Evolutionary conservation across 2,329 filamentous ascomycete species (phyloP), one percentile per base, ranked within the genome.

Genomic region (Aspergillus melleus): DNA sequence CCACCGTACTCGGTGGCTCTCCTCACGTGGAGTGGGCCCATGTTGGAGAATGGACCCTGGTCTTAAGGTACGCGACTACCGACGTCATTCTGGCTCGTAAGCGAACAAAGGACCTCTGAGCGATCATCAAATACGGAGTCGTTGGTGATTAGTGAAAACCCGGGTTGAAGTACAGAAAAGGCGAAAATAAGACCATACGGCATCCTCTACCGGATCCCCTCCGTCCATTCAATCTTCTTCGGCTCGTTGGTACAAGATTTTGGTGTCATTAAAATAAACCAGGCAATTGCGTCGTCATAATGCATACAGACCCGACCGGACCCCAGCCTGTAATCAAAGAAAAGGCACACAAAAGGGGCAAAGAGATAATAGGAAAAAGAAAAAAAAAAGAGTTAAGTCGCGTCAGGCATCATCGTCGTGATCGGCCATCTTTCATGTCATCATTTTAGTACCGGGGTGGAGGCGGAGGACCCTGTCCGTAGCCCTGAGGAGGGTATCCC

Each of bases 391-490:
- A 20, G 53, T 36, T 32, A 36, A 20, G 14, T 49, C 44, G 22
- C 44, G 50, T 29, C 29, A 54, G 46, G 14, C 61, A 50, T 53
- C 29, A 61, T 63, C 59, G 59, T 67, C 32, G 4, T 36, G 11
- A 36, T 14, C 32, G 32, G 32, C 32, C 32, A 36, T 12, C 32
- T 36, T 36, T 29, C 11, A 36, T 11, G 12, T 36, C 66, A 60
- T 29, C n/a, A 32, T 9, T 51, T 50, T 64, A 70, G 52, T 72
- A 72, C 12, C 70, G 64, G n/a, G 65, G 68, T 16, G 66, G 69
- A 14, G 61, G 63, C 29, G 60, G 67, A 30, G 64, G 68, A 6
- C 58, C 64, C 51, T 68, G 63, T 32, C 62, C 61, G 29, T 70
- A 68, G 14, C 66, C 61, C 50, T 64, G 58, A 1, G 61, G 65